Conservation (phyloP, 805 yeast genomes). For the Schwanniomyces polymorphus region DNA sequence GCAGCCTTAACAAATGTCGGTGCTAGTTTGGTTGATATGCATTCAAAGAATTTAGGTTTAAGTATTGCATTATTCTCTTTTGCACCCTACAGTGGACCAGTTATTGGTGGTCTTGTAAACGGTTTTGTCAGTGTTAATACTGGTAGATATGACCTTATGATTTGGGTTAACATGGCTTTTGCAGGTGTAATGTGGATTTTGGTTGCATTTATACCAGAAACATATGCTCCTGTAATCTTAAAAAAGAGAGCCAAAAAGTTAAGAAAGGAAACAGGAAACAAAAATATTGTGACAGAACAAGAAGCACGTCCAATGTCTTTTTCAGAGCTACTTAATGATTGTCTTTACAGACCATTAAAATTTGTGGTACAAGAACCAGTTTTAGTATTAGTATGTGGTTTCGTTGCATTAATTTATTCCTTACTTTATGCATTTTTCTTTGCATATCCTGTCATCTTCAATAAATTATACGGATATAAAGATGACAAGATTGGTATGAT, state of each 20-base stretch:
- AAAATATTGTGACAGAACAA: constrained; percentile 86
- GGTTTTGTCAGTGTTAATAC: constrained; percentile 80
- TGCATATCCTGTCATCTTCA: constrained; percentile 90
- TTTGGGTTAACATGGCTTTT: constrained; percentile 93
- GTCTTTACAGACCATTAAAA: constrained; percentile 77
- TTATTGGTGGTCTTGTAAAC: constrained; percentile 82
- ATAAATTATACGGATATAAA: constrained; percentile 69
- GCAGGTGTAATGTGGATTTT: constrained; percentile 81
- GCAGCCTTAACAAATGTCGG: constrained; percentile 86
- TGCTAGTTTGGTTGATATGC: constrained; percentile 89
- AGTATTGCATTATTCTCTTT: constrained; percentile 91
- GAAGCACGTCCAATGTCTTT: constrained; percentile 78
- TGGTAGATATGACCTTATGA: constrained; percentile 65
- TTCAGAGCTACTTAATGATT: constrained; percentile 67
- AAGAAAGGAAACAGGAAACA: constrained; percentile 79
- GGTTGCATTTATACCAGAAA: constrained; percentile 75
- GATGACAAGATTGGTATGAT: constrained; percentile 82
- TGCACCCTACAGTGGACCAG: constrained; percentile 93
- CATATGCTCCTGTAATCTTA: constrained; percentile 81
- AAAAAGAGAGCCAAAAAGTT: constrained; percentile 62
- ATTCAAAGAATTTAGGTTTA: constrained; percentile 76
- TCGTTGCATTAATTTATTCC: constrained; percentile 89
- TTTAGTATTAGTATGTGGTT: constrained; percentile 76
- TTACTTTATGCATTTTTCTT: constrained; percentile 90
- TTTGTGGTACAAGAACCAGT: constrained; percentile 83